These are phyloP conservation scores for Xylaria sp. DNA, from an alignment of 2,329 filamentous ascomycete species.

Conservation along the genomic window DNA sequence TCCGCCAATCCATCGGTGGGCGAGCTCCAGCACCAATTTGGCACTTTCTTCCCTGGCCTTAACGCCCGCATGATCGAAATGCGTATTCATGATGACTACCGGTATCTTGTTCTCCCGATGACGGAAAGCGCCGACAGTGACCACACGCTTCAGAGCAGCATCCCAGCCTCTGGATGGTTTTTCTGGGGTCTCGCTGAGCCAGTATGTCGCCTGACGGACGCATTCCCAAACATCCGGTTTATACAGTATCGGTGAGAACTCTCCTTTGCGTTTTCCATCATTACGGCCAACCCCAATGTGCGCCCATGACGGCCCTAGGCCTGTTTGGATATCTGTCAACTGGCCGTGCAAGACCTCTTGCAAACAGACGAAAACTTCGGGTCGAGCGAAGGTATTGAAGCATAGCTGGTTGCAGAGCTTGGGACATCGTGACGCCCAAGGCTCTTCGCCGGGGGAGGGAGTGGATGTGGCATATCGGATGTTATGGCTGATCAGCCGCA, in stretches of 20 bases:
- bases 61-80: not conserved
- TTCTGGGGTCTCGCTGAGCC: not conserved
- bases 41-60: not conserved
- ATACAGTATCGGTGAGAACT: too few species aligned
- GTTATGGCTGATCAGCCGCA: not conserved
- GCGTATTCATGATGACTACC: not conserved
- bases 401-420: not conserved
- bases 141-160: too few species aligned
- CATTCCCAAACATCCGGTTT: not conserved
- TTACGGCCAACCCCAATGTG: not conserved
- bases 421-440: not conserved
- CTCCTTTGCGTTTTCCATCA: not conserved
- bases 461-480: not conserved
- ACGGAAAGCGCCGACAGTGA: not conserved
- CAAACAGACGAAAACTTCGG: not conserved
- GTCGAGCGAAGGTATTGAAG: not conserved
- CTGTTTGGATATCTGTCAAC: not conserved
- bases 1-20: not conserved
- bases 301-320: not conserved
- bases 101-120: not conserved
- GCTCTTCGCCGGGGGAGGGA: not conserved
- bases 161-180: not conserved
- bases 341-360: not conserved
- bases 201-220: not conserved
- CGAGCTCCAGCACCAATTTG: not conserved